Percentiles rank a stretch among this genome's conserved stretches.
phyloP scores from a whole-genome alignment of 108 stramenopile genomes.

The Skeletonema costatum region DNA sequence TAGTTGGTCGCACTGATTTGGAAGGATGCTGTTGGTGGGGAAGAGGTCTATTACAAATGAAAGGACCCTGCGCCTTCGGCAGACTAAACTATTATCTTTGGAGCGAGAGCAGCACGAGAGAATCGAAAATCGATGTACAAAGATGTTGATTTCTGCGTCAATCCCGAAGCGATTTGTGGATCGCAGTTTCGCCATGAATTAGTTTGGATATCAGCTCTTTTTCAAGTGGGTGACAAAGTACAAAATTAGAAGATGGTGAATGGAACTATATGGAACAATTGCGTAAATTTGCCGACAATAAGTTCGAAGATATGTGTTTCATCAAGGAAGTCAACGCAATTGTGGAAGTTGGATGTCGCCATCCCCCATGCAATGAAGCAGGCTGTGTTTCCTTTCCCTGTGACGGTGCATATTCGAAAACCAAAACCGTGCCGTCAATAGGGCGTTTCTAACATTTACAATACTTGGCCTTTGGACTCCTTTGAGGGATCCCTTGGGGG shows the following conservation, averaged over 20 bases:
- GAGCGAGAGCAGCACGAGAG: slow-evolving; percentile 21
- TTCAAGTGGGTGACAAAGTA: slow-evolving; percentile 35
- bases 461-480: slow-evolving; percentile 16
- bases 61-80: slow-evolving; percentile 35
- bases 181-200: slow-evolving; percentile 10
- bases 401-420: slow-evolving; percentile 13
- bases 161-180: slow-evolving; percentile 37
- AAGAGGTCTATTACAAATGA: slow-evolving; percentile 40
- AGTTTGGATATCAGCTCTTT: slow-evolving; percentile 33
- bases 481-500: slow-evolving; percentile 21
- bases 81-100: slow-evolving; percentile 43
- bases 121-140: slow-evolving; percentile 13
- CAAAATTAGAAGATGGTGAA: slow-evolving; percentile 27
- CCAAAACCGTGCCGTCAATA: slow-evolving; percentile 13
- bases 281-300: slow-evolving; percentile 23
- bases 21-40: slow-evolving; percentile 54
- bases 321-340: slow-evolving; percentile 22
- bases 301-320: slow-evolving; percentile 24
- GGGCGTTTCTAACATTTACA: slow-evolving; percentile 21
- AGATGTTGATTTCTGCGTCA: slow-evolving; percentile 28
- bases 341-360: slow-evolving; percentile 34
- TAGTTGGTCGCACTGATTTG: slow-evolving; percentile 31
- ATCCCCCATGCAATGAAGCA: slow-evolving; percentile 32
- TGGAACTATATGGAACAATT: slow-evolving; percentile 34
- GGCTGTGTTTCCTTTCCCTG: slow-evolving; percentile 32